phyloP scores from a whole-genome alignment of 805 yeast genomes.

The Vanderwaltozyma polyspora region DNA sequence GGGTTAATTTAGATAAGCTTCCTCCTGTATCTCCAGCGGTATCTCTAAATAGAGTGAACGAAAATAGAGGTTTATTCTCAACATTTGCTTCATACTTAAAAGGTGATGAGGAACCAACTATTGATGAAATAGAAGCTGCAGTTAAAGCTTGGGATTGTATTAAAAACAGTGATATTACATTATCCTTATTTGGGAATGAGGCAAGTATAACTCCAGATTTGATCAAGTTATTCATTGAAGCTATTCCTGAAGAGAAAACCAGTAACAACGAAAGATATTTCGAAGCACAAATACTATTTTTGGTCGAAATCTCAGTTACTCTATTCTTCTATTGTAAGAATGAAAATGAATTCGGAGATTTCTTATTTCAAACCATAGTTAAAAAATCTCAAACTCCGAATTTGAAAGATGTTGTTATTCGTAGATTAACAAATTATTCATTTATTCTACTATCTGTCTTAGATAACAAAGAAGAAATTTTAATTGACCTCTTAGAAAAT shows the following conservation, averaged over 20 bases:
- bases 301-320: conserved; percentile 32
- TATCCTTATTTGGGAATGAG: conserved; percentile 39
- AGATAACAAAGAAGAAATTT: conserved; percentile 8
- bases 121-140: conserved; percentile 80
- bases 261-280: conserved; percentile 27
- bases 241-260: conserved; percentile 26
- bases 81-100: conserved; percentile 85
- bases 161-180: conserved; percentile 48
- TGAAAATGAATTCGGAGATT: conserved; percentile 18
- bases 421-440: conserved; percentile 29
- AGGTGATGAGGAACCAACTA: conserved; percentile 92
- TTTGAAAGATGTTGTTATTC: conserved; percentile 11
- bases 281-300: conserved; percentile 36
- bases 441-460: conserved; percentile 13
- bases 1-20: conserved; percentile 38
- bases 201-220: conserved; percentile 22
- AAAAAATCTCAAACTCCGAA: conserved; percentile 5
- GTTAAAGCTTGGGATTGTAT: conserved; percentile 74
- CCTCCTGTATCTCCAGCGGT: conserved; percentile 55
- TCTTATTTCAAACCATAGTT: conserved; percentile 9
- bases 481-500: conserved; percentile 11
- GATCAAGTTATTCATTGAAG: conserved; percentile 26
- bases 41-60: conserved; percentile 48
- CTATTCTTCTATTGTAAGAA: conserved; percentile 19
- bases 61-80: conserved; percentile 67